Evolutionary conservation across 1,284 basidiomycete genomes (phyloP).

Genomic region (Heterobasidion irregulare): DNA sequence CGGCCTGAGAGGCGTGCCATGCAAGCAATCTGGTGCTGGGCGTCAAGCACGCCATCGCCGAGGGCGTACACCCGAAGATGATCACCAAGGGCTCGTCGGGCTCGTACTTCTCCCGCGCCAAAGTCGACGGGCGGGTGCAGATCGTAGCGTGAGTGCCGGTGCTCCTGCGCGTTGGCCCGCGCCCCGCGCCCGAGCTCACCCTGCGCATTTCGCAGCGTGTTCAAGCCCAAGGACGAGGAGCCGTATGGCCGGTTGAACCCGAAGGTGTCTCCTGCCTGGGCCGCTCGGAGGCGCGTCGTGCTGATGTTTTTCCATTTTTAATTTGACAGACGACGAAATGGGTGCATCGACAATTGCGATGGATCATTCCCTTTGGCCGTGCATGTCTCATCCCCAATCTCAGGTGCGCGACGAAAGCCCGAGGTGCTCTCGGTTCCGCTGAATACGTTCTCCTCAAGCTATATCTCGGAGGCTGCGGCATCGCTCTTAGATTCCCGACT

Average conservation of each 20-base stretch:
- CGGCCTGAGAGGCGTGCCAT: constrained; percentile 3
- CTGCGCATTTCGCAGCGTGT: constrained; percentile 45
- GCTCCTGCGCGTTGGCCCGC: not conserved
- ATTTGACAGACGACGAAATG: constrained; percentile 73
- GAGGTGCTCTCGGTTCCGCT: not conserved
- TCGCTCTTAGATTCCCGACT: constrained; percentile 77
- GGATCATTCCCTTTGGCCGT: constrained; percentile 81
- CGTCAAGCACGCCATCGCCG: constrained; percentile 61
- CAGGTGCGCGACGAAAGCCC: constrained; percentile 35
- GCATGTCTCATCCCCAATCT: constrained; percentile 82
- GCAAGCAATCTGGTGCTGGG: constrained; percentile 48
- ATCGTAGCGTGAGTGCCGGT: constrained; percentile 60
- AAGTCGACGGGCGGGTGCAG: constrained; percentile 59
- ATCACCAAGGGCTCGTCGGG: constrained; percentile 82
- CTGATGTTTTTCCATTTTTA: not conserved
- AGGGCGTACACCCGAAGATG: constrained; percentile 82
- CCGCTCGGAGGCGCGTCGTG: not conserved
- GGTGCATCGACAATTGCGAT: constrained; percentile 79
- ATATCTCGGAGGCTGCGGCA: constrained; percentile 77
- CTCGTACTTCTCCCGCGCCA: constrained; percentile 79
- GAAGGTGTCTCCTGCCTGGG: constrained; percentile 36
- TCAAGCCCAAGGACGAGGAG: constrained; percentile 89
- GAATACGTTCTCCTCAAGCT: constrained; percentile 25
- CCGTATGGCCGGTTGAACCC: constrained; percentile 80
- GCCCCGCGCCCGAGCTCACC: not conserved